These are phyloP conservation scores for Nitzschia putrida DNA, from an alignment of 108 stramenopile species.

Conservation along the genomic window DNA sequence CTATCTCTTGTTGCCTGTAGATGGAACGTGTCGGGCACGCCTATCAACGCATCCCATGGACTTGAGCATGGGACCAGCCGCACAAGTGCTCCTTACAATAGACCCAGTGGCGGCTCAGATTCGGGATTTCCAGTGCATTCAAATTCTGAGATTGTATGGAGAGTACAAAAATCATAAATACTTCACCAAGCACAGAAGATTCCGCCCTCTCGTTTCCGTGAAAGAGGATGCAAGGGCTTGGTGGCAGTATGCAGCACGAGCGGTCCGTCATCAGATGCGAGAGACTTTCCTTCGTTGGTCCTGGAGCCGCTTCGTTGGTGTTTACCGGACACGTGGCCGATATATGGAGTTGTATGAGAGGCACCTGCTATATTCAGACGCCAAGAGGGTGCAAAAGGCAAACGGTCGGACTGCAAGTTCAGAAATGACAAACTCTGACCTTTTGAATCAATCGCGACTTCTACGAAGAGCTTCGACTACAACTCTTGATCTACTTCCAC, in stretches of 20 bases:
- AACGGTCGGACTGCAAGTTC: not conserved
- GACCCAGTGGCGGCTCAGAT: slow-evolving; percentile 37
- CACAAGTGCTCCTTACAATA: slow-evolving; percentile 27
- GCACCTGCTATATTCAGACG: slow-evolving; percentile 1
- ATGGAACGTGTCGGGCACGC: slow-evolving; percentile 37
- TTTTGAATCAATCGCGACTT: not conserved
- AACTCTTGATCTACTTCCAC: not conserved
- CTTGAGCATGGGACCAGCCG: slow-evolving; percentile 27
- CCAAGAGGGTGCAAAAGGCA: slow-evolving; percentile 3
- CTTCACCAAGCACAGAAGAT: slow-evolving; percentile 43
- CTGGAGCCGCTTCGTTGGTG: slow-evolving; percentile 47
- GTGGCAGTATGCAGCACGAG: slow-evolving; percentile 56
- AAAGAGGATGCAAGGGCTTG: slow-evolving; percentile 49
- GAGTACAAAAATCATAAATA: slow-evolving; percentile 53
- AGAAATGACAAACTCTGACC: not conserved
- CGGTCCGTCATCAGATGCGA: slow-evolving; percentile 45
- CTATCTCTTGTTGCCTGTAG: slow-evolving; percentile 54
- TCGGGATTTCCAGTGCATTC: slow-evolving; percentile 52
- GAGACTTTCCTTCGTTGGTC: slow-evolving; percentile 55
- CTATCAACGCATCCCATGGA: slow-evolving; percentile 42
- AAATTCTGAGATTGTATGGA: slow-evolving; percentile 35
- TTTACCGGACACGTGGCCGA: slow-evolving; percentile 29
- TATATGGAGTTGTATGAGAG: slow-evolving; percentile 62
- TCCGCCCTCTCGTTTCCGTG: slow-evolving; percentile 45
- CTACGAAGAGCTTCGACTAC: not conserved